phyloP scores from a whole-genome alignment of 2,329 filamentous ascomycete genomes.

The Torrubiellomyces zombiae region DNA sequence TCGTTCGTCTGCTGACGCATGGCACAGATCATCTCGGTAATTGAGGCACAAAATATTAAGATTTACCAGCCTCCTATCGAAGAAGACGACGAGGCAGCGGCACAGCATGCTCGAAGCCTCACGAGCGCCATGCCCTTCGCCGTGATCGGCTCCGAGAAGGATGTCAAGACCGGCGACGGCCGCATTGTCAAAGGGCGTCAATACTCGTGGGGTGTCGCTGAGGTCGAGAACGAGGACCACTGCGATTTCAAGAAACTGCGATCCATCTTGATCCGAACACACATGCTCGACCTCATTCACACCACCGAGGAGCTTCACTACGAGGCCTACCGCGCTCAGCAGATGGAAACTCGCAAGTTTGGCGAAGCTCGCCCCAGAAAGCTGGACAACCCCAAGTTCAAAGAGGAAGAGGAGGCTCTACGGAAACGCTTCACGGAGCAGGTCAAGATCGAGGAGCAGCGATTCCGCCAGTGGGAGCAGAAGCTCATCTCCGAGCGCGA shows the following conservation, averaged over 20 bases:
- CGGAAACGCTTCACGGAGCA: slow-evolving; percentile 99
- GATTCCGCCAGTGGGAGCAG: slow-evolving; percentile 99
- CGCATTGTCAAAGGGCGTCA: slow-evolving; percentile 98
- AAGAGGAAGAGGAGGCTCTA: slow-evolving; percentile 97
- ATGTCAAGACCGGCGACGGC: slow-evolving; percentile 89
- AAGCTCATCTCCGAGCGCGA: slow-evolving; percentile 98
- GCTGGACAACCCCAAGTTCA: slow-evolving; percentile 99
- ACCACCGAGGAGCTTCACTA: slow-evolving; percentile 99
- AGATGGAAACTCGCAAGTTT: slow-evolving; percentile 99
- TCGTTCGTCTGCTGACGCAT: slow-evolving; percentile 12
- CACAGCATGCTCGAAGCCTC: slow-evolving; percentile 82
- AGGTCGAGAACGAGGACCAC: slow-evolving; percentile 99
- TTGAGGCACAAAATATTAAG: slow-evolving; percentile 98
- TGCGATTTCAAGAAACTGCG: slow-evolving; percentile 99
- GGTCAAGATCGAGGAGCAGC: slow-evolving; percentile 99
- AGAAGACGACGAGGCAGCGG: slow-evolving; percentile 93
- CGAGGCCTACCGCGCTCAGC: slow-evolving; percentile 95
- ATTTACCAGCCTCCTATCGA: slow-evolving; percentile 97
- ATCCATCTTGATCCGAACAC: slow-evolving; percentile 93
- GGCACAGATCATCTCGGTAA: slow-evolving; percentile 71
- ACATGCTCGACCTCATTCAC: slow-evolving; percentile 99
- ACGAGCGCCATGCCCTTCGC: slow-evolving; percentile 98
- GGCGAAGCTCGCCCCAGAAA: slow-evolving; percentile 94
- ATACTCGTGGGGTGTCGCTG: slow-evolving; percentile 97
- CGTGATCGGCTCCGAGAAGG: slow-evolving; percentile 97